These are phyloP conservation scores for Babesia caballi DNA, from an alignment of 169 alveolate genomes.

Conservation along the genomic window DNA sequence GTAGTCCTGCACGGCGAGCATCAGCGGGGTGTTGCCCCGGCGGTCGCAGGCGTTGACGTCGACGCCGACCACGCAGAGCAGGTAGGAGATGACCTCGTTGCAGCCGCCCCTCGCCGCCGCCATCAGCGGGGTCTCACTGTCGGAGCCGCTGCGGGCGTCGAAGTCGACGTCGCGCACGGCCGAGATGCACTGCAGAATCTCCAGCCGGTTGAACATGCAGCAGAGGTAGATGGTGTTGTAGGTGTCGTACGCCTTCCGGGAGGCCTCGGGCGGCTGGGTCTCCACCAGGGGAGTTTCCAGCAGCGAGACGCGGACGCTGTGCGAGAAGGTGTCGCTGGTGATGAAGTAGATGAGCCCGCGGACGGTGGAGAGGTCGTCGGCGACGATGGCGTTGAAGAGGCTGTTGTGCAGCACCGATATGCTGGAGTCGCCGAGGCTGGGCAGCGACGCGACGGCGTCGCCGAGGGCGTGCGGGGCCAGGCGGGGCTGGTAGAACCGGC, in stretches of 20 bases:
- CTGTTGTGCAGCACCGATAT: background rate
- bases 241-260: constrained; percentile 8
- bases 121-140: constrained; percentile 81
- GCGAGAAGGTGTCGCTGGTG: background rate
- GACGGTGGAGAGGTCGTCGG: constrained; percentile 21
- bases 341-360: background rate
- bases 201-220: constrained; percentile 69
- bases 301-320: background rate
- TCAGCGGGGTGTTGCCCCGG: constrained; percentile 79
- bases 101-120: constrained; percentile 83
- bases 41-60: constrained; percentile 77
- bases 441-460: background rate
- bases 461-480: background rate
- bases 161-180: constrained; percentile 48
- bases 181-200: constrained; percentile 43
- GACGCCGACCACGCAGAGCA: constrained; percentile 73
- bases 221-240: constrained; percentile 63
- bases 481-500: constrained; percentile 71
- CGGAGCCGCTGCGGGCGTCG: constrained; percentile 63
- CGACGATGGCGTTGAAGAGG: constrained; percentile 38
- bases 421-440: background rate
- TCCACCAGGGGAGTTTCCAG: constrained; percentile 27
- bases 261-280: background rate
- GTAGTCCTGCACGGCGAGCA: constrained; percentile 49
- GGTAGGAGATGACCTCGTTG: constrained; percentile 65